Percentiles rank a stretch among this genome's conserved stretches.
phyloP scores from a whole-genome alignment of 2,329 filamentous ascomycete species.

The Ophiostoma sp. region DNA sequence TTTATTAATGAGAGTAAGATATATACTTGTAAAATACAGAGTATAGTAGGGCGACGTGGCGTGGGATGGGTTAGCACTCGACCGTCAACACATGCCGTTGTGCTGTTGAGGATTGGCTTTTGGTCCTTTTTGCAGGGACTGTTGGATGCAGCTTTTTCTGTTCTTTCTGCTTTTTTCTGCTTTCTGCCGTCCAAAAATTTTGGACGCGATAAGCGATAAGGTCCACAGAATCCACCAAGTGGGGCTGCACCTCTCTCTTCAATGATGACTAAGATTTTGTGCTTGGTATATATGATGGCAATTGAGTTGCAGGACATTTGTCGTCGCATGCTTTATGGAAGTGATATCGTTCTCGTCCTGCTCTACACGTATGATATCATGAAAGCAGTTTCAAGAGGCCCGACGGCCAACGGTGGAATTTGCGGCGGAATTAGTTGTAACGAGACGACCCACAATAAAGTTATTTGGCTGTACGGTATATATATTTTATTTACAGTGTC shows the following conservation, averaged over 20 bases:
- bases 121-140: slow-evolving; percentile 15
- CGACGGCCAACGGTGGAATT: background rate
- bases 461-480: background rate
- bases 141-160: slow-evolving; percentile 19
- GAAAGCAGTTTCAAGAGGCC: background rate
- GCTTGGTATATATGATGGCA: background rate
- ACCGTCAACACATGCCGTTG: slow-evolving; percentile 10
- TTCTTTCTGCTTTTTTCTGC: slow-evolving; percentile 26
- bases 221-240: background rate
- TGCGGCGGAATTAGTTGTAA: background rate
- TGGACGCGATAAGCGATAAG: slow-evolving; percentile 25
- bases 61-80: background rate
- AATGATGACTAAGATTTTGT: background rate
- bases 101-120: slow-evolving; percentile 14
- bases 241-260: background rate
- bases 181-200: slow-evolving; percentile 28
- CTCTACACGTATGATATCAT: too few relatives aligned
- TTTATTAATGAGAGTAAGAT: background rate
- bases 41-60: background rate
- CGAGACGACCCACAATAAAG: background rate
- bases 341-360: too few relatives aligned
- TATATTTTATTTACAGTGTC: background rate
- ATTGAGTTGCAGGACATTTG: background rate
- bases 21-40: background rate
- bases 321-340: too few relatives aligned